phyloP scores from a whole-genome alignment of 305 asterid genomes.

The Fraxinus greggii region DNA sequence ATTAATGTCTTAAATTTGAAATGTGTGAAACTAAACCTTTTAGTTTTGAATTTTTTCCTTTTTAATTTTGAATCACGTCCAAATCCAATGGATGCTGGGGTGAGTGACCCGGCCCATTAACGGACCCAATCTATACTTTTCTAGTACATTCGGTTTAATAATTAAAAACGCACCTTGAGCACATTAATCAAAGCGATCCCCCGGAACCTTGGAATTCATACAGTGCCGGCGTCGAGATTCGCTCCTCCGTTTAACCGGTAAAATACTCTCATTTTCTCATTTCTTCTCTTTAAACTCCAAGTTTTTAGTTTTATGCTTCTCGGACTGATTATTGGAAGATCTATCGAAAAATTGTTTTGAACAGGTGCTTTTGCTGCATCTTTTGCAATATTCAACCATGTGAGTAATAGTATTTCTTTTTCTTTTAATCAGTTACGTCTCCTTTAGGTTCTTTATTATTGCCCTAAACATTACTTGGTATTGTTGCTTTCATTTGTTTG shows the following conservation, averaged over 20 bases:
- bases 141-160: background rate
- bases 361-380: constrained; percentile 31
- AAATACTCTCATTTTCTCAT: constrained; percentile 16
- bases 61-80: background rate
- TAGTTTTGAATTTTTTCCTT: too few species aligned
- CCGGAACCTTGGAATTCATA: background rate
- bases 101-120: background rate
- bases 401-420: constrained; percentile 23
- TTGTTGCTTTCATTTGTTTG: background rate
- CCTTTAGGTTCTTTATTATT: background rate
- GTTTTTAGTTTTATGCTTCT: constrained; percentile 8
- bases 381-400: constrained; percentile 27
- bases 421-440: background rate
- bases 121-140: background rate
- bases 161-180: background rate
- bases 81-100: background rate
- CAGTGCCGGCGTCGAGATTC: background rate
- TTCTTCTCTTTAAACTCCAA: constrained; percentile 13
- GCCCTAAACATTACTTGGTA: background rate
- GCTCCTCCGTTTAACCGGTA: constrained; percentile 26
- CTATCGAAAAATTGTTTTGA: constrained; percentile 14
- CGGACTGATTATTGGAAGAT: constrained; percentile 10
- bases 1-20: too few species aligned
- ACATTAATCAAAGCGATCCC: background rate
- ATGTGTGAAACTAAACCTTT: too few species aligned